These are phyloP conservation scores for Kluyveromyces nonfermentans DNA, from an alignment of 805 yeast genomes.

Conservation along the genomic window DNA sequence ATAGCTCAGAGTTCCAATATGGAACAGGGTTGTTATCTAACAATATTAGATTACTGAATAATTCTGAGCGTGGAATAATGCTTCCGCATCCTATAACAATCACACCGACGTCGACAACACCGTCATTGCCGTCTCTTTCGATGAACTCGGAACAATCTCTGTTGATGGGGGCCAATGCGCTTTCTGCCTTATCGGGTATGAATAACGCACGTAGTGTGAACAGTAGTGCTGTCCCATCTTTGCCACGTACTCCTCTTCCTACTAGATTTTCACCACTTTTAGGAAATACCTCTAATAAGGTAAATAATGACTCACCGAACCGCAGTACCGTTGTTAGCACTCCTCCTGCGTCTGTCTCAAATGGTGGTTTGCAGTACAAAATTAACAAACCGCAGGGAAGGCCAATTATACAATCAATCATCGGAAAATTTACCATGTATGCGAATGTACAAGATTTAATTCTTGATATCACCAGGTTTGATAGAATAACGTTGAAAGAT, in stretches of 20 bases:
- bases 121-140: not conserved
- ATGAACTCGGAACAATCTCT: not conserved
- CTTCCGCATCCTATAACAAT: not conserved
- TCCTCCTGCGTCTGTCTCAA: not conserved
- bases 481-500: slow-evolving; percentile 3
- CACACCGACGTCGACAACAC: not conserved
- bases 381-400: slow-evolving; percentile 4
- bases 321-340: not conserved
- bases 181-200: not conserved
- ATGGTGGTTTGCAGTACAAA: not conserved
- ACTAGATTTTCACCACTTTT: not conserved
- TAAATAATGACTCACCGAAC: not conserved
- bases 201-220: not conserved
- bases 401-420: slow-evolving; percentile 3
- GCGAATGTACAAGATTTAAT: slow-evolving; percentile 2
- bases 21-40: not conserved
- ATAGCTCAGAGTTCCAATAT: not conserved
- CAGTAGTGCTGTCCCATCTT: not conserved
- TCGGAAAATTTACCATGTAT: slow-evolving; percentile 2
- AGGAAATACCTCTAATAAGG: not conserved
- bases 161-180: not conserved
- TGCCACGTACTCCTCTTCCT: not conserved
- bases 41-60: not conserved
- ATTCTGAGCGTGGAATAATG: not conserved
- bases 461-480: slow-evolving; percentile 3